Evolutionary conservation across 306 rosid genomes (phyloP).

Genomic region (Lathyrus aphaca): DNA sequence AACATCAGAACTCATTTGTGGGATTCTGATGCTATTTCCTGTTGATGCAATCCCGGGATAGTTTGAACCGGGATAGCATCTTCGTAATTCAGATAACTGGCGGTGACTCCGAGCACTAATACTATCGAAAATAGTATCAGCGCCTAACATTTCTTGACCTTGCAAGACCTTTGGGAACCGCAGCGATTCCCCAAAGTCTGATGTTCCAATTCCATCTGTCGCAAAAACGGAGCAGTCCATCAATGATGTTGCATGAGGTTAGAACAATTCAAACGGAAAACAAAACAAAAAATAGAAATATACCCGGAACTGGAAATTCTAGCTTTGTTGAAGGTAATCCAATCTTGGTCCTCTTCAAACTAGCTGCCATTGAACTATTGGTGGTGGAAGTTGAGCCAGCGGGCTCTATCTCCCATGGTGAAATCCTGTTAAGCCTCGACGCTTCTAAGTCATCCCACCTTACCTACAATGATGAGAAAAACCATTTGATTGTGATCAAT

Average conservation of each 20-base stretch:
- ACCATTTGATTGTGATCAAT: slow-evolving; percentile 21
- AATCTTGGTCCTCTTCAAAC: slow-evolving; percentile 83
- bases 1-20: slow-evolving; percentile 53
- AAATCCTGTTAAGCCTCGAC: slow-evolving; percentile 79
- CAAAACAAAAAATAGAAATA: slow-evolving; percentile 22
- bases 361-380: slow-evolving; percentile 57
- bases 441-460: slow-evolving; percentile 91
- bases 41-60: slow-evolving; percentile 54
- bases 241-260: slow-evolving; percentile 19
- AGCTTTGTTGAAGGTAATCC: slow-evolving; percentile 58
- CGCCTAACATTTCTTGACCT: slow-evolving; percentile 97
- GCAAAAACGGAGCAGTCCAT: slow-evolving; percentile 8
- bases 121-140: slow-evolving; percentile 60
- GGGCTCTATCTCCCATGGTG: slow-evolving; percentile 97
- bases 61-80: slow-evolving; percentile 64
- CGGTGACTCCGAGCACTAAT: slow-evolving; percentile 49
- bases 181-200: slow-evolving; percentile 87
- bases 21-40: slow-evolving; percentile 63
- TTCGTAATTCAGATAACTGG: slow-evolving; percentile 61
- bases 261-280: slow-evolving; percentile 5
- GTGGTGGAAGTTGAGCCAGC: slow-evolving; percentile 65
- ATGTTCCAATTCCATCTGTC: slow-evolving; percentile 77
- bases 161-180: slow-evolving; percentile 99
- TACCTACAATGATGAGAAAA: slow-evolving; percentile 54
- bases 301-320: slow-evolving; percentile 81